Evolutionary conservation across 2,329 filamentous ascomycete genomes (phyloP).

Genomic region (Monilinia fructigena): DNA sequence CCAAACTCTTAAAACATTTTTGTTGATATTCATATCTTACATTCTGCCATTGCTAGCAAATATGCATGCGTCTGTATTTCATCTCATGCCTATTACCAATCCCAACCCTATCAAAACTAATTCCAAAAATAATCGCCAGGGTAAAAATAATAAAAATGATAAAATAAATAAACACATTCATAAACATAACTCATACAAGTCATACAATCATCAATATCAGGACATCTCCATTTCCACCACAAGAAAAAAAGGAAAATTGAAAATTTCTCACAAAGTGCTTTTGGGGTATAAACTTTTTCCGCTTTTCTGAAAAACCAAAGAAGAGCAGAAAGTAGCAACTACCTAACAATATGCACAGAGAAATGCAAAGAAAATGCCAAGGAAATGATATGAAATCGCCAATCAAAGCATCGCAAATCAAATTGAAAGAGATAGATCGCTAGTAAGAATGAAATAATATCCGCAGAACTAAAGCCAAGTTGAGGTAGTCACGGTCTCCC

Average conservation of each 20-base stretch:
- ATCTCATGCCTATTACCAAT: background rate
- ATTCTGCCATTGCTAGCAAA: constrained; percentile 23
- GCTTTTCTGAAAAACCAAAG: constrained; percentile 31
- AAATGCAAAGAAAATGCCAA: constrained; percentile 27
- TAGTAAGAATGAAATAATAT: constrained; percentile 26
- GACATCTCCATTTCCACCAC: constrained; percentile 29
- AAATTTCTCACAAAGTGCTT: constrained; percentile 27
- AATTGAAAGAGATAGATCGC: constrained; percentile 27
- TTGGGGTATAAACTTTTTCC: constrained; percentile 36
- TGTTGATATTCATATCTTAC: constrained; percentile 20
- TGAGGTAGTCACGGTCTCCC: background rate
- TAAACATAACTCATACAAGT: constrained; percentile 37
- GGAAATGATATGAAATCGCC: constrained; percentile 27
- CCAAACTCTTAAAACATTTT: constrained; percentile 11
- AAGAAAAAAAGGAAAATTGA: constrained; percentile 16
- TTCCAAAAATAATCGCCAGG: constrained; percentile 6
- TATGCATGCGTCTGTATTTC: constrained; percentile 11
- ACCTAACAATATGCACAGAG: constrained; percentile 31
- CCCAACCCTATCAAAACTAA: constrained; percentile 7
- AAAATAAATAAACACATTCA: constrained; percentile 33
- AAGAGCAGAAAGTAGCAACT: constrained; percentile 32
- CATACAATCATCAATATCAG: constrained; percentile 37
- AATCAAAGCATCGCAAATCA: constrained; percentile 30
- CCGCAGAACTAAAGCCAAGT: constrained; percentile 24
- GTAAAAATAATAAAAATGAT: constrained; percentile 25